phyloP scores from a whole-genome alignment of 2,329 filamentous ascomycete species.

The Alternaria infectoria region DNA sequence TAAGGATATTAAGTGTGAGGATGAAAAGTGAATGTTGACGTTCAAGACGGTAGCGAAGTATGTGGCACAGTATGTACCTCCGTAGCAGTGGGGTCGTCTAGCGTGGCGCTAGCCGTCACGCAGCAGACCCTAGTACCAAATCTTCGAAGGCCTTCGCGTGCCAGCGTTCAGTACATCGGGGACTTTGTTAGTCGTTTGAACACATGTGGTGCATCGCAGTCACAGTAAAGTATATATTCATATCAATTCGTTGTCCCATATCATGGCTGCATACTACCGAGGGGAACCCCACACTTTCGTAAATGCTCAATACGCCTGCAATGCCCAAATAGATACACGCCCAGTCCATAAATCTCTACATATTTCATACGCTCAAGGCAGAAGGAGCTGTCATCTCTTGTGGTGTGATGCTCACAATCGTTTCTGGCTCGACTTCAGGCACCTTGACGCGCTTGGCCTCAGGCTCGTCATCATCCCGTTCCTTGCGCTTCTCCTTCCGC shows the following conservation, averaged over 20 bases:
- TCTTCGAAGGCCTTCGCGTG: background rate
- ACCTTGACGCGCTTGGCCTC: constrained; percentile 38
- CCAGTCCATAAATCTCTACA: background rate
- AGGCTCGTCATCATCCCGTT: constrained; percentile 16
- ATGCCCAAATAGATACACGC: constrained; percentile 9
- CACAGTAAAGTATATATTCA: background rate
- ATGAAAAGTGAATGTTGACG: background rate
- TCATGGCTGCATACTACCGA: background rate
- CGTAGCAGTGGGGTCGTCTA: background rate
- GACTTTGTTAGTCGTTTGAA: background rate
- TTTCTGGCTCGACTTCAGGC: constrained; percentile 19
- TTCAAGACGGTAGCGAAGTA: background rate
- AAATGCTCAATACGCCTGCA: constrained; percentile 25
- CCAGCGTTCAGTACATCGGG: background rate
- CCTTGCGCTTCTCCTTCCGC: constrained; percentile 29
- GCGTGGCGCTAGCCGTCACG: background rate
- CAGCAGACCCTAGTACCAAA: background rate
- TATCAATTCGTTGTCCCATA: background rate
- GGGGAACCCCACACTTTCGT: background rate
- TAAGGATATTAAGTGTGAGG: background rate
- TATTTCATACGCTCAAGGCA: constrained; percentile 25
- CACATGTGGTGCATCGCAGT: background rate
- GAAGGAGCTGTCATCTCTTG: constrained; percentile 27
- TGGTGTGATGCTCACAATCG: constrained; percentile 4
- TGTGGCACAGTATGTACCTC: background rate